Conservation (phyloP, 805 yeast species). For the Wickerhamomyces subpelliculosus region DNA sequence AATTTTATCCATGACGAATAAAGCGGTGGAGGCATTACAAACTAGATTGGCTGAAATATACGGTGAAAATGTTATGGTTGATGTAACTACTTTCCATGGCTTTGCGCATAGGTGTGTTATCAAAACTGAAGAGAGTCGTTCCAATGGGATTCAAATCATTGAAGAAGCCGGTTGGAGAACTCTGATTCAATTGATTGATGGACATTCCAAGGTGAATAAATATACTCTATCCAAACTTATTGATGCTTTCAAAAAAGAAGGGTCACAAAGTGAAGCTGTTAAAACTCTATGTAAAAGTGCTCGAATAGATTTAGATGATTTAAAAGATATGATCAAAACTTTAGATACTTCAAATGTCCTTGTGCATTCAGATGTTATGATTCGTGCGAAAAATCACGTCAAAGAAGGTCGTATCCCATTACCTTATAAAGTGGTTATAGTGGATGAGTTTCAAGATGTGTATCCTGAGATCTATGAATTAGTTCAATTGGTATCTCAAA, state of each 20-base stretch:
- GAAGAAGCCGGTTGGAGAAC: conserved; percentile 52
- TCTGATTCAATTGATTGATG: conserved; percentile 27
- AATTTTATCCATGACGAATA: conserved; percentile 61
- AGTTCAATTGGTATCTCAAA: conserved; percentile 28
- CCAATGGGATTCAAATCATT: conserved; percentile 29
- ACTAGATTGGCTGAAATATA: conserved; percentile 24
- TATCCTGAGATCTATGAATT: conserved; percentile 43
- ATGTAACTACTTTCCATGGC: conserved; percentile 57
- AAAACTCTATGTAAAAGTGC: not conserved
- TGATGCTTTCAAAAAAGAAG: not conserved
- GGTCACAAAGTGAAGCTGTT: not conserved
- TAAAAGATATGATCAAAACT: conserved; percentile 3
- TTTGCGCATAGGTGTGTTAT: conserved; percentile 46
- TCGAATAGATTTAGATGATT: not conserved
- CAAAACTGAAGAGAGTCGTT: conserved; percentile 20
- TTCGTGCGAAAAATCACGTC: conserved; percentile 27
- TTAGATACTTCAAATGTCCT: conserved; percentile 9
- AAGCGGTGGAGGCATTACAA: conserved; percentile 48
- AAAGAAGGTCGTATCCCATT: conserved; percentile 15
- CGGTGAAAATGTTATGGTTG: conserved; percentile 30
- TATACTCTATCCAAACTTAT: conserved; percentile 4
- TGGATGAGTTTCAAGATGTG: conserved; percentile 75
- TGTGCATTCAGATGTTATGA: conserved; percentile 16
- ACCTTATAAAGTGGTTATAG: conserved; percentile 37
- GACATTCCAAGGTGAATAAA: conserved; percentile 6